Base-by-base conservation (phyloP, 2,329 filamentous ascomycete species). In the Fusarium dlaminii region DNA sequence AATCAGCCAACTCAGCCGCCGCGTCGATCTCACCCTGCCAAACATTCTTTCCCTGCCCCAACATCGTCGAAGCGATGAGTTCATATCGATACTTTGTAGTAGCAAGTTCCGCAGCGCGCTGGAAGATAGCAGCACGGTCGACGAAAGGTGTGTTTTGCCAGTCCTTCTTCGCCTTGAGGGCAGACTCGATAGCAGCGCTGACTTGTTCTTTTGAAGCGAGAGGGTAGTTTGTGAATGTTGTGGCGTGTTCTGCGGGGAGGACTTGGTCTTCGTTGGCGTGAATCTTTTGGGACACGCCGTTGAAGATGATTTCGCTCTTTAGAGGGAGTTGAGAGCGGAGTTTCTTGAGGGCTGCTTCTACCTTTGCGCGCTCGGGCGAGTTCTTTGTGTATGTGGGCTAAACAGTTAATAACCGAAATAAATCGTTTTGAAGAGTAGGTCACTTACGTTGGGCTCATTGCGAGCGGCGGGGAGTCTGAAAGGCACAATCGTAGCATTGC, bases 21-120 rank as follows among this genome's bases (percentile, higher is more conserved):
- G 95, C 90, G 82, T 98, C 96, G 71, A 98, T 98, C 88, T 98
- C 96, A 7, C 96, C 96, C 84, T 98, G 96, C 95, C 95, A 98
- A 43, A 94, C 94, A 82, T 98, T 98, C 90, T 98, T 98, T 79
- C 96, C 96, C 85, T 99, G 96, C 60, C 96, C 96, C 32, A 98
- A 87, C 91, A 98, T 98, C 6, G 96, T 98, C 36, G 94, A 91
- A 8, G 96, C 96, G 92, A 98, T 97, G 75, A 98, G 90, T 61
- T 98, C 94, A 84, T 98, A 98, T 80, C 96, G 90, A 85, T 98
- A 98, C 85, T 98, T 98, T 72, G 90, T 93, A 52, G 93, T 87
- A 71, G 98, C 90, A 60, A 98, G 87, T 81, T 98, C 95, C 14
- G 96, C 96, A 2, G 96, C 96, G 87, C 98, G 98, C 79, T 98